phyloP scores from a whole-genome alignment of 306 rosid genomes.

The Pachyrhizus erosus region DNA sequence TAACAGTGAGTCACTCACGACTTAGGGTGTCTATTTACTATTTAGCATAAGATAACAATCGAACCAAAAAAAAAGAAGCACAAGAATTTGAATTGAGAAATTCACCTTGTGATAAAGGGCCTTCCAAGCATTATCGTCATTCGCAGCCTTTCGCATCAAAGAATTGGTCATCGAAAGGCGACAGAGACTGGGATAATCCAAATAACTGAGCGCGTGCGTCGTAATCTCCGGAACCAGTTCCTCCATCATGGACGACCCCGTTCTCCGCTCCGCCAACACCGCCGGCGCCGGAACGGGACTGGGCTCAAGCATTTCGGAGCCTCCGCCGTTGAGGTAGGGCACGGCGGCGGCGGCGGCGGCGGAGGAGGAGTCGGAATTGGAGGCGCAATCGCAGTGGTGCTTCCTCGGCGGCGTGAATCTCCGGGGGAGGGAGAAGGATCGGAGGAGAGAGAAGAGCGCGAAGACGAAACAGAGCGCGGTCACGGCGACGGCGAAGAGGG shows the following conservation, averaged over 20 bases:
- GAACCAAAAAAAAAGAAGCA: not conserved
- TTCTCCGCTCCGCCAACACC: constrained; percentile 59
- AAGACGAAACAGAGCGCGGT: constrained; percentile 69
- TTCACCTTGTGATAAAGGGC: constrained; percentile 94
- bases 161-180: constrained; percentile 98
- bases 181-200: constrained; percentile 94
- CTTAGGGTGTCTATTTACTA: not conserved
- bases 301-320: constrained; percentile 54
- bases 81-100: not conserved
- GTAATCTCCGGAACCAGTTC: constrained; percentile 98
- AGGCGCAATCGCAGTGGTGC: constrained; percentile 54
- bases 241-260: constrained; percentile 98
- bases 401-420: constrained; percentile 41
- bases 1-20: not conserved
- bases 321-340: constrained; percentile 75
- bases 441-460: constrained; percentile 61
- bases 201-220: constrained; percentile 95
- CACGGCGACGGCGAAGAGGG: constrained; percentile 59
- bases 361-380: constrained; percentile 45
- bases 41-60: not conserved
- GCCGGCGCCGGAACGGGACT: constrained; percentile 23
- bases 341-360: constrained; percentile 37
- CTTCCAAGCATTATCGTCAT: constrained; percentile 98
- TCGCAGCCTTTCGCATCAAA: constrained; percentile 93
- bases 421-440: constrained; percentile 50